Base-by-base conservation (phyloP, 2,329 filamentous ascomycete species). In the Cadophora gregata region DNA sequence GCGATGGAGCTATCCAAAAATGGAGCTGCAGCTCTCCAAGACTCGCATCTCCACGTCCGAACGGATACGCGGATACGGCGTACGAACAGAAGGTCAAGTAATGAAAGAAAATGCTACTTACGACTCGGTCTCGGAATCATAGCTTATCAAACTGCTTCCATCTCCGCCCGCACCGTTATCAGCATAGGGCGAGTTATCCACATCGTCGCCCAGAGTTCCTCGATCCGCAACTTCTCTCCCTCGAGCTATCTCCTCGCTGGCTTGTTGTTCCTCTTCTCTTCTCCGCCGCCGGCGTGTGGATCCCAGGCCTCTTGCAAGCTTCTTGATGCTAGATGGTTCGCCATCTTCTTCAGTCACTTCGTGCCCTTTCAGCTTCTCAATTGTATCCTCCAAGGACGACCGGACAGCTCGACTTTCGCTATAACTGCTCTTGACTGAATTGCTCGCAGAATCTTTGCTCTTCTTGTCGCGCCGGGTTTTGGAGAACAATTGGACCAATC, bases 271-370 rank as follows among this genome's bases (percentile, higher is more conserved):
- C 72, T 77, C 77, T 69, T 82, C 81, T 56, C 76, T 75, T 60
- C 81, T 84, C 77, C 80, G 83, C 65, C 80, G 80, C 58, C 83
- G 81, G 56, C 83, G 82, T 73, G 83, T 85, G 58, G 80, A 79
- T 31, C 79, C 77, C 63, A 88, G 80, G 45, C 81, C 79, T 73
- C 84, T 86, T 61, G 85, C 77, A 33, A 88, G 80, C 77, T 85
- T 87, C 65, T 79, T 81, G 51, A 86, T 77, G 14, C 80, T 78
- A 69, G 76, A 79, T 63, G 68, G 64, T 53, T 69, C 68, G 29
- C 56, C 69, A 16, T 72, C 68, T 25, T 76, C 72, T 14, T 73
- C 70, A 4, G 62, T 64, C 12, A 59, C 65, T 14, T 47, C 65
- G 21, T 64, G 64, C 14, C 63, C 60, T 61, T 73, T 75, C 25